These are phyloP conservation scores for Closterium sp. DNA, from an alignment of 139 green algal species.

Conservation along the genomic window DNA sequence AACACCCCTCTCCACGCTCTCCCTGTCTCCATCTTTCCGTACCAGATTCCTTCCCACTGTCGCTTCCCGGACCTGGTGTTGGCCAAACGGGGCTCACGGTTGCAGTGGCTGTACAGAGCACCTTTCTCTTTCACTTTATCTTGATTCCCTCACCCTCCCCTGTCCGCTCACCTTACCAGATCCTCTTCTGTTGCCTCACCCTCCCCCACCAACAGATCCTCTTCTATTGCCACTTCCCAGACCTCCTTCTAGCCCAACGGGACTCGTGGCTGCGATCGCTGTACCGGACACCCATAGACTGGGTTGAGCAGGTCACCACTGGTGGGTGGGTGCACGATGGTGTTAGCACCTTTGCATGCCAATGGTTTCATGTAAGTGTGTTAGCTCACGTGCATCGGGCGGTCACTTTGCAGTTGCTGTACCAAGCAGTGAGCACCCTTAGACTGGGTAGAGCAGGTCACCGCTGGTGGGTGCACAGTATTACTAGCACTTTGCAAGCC, in stretches of 20 bases:
- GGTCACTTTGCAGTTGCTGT: constrained; percentile 51
- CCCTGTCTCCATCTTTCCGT: too few species aligned
- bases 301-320: constrained; percentile 79
- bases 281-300: constrained; percentile 76
- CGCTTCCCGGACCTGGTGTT: constrained; percentile 97
- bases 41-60: constrained; percentile 93
- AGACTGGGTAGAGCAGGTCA: constrained; percentile 77
- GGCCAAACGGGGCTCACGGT: constrained; percentile 50
- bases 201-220: constrained; percentile 60
- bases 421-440: constrained; percentile 76
- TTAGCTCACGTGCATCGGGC: neutral
- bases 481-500: too few species aligned
- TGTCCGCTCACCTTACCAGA: too few species aligned
- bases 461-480: constrained; percentile 58
- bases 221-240: constrained; percentile 99
- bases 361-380: neutral
- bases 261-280: constrained; percentile 53
- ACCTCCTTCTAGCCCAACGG: constrained; percentile 78
- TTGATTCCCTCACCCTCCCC: too few species aligned
- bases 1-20: neutral
- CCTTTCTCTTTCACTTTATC: too few species aligned
- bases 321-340: neutral
- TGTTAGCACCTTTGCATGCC: too few species aligned
- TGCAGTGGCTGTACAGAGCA: too few species aligned
- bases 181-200: too few species aligned